Conservation (phyloP, 306 rosid species). For the Cajanus cajan region DNA sequence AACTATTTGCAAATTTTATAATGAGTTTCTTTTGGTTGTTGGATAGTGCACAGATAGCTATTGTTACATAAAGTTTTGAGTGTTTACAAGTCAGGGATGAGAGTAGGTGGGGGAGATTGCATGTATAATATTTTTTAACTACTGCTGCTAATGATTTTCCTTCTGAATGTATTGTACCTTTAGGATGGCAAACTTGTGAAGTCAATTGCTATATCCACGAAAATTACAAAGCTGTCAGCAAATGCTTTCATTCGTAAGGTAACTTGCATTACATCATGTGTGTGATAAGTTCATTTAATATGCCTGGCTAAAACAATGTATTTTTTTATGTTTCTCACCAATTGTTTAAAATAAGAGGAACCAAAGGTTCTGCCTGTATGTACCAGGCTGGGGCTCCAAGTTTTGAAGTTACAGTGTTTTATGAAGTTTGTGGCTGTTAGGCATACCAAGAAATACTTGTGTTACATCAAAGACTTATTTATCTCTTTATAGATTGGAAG, state of each 20-base stretch:
- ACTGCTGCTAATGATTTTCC: constrained; percentile 19
- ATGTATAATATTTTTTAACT: background rate
- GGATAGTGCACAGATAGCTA: background rate
- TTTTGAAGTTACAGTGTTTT: background rate
- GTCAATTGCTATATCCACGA: constrained; percentile 44
- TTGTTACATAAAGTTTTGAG: background rate
- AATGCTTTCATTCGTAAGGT: constrained; percentile 78
- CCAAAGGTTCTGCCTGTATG: background rate
- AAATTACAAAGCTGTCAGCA: constrained; percentile 56
- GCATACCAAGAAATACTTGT: background rate
- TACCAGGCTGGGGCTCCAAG: background rate
- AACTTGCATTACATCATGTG: constrained; percentile 18
- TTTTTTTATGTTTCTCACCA: background rate
- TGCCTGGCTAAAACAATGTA: no score
- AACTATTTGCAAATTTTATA: background rate
- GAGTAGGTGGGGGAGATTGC: constrained; percentile 4
- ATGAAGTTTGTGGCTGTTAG: background rate
- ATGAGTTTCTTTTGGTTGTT: constrained; percentile 13
- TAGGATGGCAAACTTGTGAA: constrained; percentile 58
- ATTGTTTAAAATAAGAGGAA: background rate
- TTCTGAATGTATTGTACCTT: constrained; percentile 28
- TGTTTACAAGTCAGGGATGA: background rate
- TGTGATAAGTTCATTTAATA: background rate
- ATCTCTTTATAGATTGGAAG: background rate
- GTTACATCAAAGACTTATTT: background rate